Percentiles rank a stretch among this genome's conserved stretches.
phyloP scores from a whole-genome alignment of 2,329 filamentous ascomycete genomes.

The Ceratocystis cacaofunesta region DNA sequence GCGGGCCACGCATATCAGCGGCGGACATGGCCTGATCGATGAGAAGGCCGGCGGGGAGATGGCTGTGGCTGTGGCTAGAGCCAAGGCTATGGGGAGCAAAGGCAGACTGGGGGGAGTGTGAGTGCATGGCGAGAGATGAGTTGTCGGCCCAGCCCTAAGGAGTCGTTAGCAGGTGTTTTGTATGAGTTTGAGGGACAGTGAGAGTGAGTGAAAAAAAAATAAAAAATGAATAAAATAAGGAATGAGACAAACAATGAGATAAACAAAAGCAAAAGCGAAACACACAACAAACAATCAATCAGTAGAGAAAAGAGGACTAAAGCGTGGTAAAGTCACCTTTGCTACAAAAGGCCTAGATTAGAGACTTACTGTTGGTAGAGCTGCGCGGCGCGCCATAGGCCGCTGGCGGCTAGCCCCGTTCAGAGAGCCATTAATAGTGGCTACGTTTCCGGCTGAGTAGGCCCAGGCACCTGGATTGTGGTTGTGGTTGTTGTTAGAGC shows the following conservation, averaged over 20 bases:
- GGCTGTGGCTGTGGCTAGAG: constrained; percentile 25
- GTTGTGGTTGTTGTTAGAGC: constrained; percentile 30
- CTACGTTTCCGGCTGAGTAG: constrained; percentile 52
- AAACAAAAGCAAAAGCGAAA: too few species aligned
- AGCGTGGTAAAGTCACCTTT: too few species aligned
- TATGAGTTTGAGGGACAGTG: constrained; percentile 6
- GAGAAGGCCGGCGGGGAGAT: constrained; percentile 30
- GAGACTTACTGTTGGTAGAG: constrained; percentile 57
- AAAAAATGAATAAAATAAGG: neutral
- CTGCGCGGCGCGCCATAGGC: constrained; percentile 39
- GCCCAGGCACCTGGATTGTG: constrained; percentile 40
- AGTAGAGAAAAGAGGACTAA: too few species aligned
- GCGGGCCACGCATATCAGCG: constrained; percentile 26
- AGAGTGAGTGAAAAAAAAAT: neutral
- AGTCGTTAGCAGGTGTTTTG: constrained; percentile 17
- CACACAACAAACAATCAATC: too few species aligned
- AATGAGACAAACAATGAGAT: too few species aligned
- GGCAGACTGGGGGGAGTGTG: constrained; percentile 23
- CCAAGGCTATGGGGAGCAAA: constrained; percentile 25
- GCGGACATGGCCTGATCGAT: constrained; percentile 25
- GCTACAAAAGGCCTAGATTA: constrained; percentile 1
- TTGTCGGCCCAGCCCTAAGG: constrained; percentile 38
- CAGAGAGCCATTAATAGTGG: constrained; percentile 46
- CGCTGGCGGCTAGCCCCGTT: constrained; percentile 46
- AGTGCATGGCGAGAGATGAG: constrained; percentile 29